Evolutionary conservation across 805 yeast genomes (phyloP).

Genomic region (Yueomyces sp.): DNA sequence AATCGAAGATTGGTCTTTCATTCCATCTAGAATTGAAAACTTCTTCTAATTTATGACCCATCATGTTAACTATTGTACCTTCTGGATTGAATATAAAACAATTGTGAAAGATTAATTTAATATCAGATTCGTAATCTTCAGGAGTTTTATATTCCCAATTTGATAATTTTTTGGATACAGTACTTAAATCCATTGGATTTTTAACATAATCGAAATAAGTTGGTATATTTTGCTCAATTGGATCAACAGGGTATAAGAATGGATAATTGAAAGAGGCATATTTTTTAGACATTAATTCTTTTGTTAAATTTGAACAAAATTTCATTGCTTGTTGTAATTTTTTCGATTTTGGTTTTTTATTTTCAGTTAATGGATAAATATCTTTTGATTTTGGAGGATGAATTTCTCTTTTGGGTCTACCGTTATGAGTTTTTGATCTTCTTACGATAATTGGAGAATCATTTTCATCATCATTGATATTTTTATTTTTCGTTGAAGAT

Average conservation of each 20-base stretch:
- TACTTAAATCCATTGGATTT: constrained; percentile 90
- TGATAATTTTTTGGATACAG: constrained; percentile 64
- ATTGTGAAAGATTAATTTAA: constrained; percentile 71
- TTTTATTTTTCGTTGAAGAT: constrained; percentile 16
- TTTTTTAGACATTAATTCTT: constrained; percentile 73
- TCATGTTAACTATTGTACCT: constrained; percentile 88
- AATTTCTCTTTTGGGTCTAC: constrained; percentile 88
- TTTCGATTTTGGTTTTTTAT: constrained; percentile 65
- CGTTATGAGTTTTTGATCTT: constrained; percentile 62
- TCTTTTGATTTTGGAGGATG: constrained; percentile 96
- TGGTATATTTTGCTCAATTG: constrained; percentile 87
- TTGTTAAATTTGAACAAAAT: constrained; percentile 69
- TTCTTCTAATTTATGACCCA: constrained; percentile 87
- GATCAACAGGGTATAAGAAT: constrained; percentile 87
- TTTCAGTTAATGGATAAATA: constrained; percentile 48
- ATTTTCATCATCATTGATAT: constrained; percentile 14
- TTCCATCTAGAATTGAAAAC: constrained; percentile 82
- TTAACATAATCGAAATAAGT: constrained; percentile 76
- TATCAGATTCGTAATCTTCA: constrained; percentile 75
- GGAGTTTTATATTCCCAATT: constrained; percentile 83
- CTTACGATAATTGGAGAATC: constrained; percentile 36
- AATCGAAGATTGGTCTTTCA: constrained; percentile 64
- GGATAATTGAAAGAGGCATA: constrained; percentile 80
- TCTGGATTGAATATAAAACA: constrained; percentile 92
- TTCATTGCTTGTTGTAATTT: constrained; percentile 81